Base-by-base conservation (phyloP, 1,284 basidiomycete species). In the Apiotrichum veenhuisii region DNA sequence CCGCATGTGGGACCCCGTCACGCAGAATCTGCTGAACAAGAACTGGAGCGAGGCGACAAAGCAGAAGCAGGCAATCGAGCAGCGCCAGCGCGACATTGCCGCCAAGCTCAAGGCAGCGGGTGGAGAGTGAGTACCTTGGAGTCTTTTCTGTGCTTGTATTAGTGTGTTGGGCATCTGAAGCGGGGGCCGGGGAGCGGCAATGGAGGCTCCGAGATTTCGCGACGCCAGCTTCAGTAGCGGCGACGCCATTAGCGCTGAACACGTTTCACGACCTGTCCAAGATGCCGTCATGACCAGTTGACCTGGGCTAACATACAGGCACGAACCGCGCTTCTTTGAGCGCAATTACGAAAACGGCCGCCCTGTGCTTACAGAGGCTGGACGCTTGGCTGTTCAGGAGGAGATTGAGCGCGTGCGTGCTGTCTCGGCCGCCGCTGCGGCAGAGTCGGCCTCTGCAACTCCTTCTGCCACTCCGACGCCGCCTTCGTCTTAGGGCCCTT, bases 41-140 rank as follows among this genome's bases (percentile, higher is more conserved):
- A 89, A 96, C 75, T 98, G 84, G 78, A 81, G 82, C 43, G 91
- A 94, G 52, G 93, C 93, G 52, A 95, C 89, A 49, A 87, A 81
- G 79, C 83, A 87, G 76, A 97, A 96, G 80, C 84, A 91, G 55
- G 76, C 74, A 5, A 93, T 97, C 55, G 93, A 96, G 79, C 92
- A 96, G 82, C 77, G 68, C 27, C 93, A 96, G 80, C 80, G 93
- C 55, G 91, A 95, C 63, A 83, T 85, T 44, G 88, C 91, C 10
- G 86, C 86, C 15, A 87, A 91, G 74, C 81, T 89, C 74, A 93
- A 91, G 80, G 82, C 81, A 69, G 87, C 84, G 58, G 88, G 86
- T 20, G 76, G 83, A 47, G 81, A 83, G 89, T 94, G 71, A 80
- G 90, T 87, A 17, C 33, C 1, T 50, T 14, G 5, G 20, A n/a